Base-by-base conservation (phyloP, 345 rosid species). In the Boechera divaricarpa region DNA sequence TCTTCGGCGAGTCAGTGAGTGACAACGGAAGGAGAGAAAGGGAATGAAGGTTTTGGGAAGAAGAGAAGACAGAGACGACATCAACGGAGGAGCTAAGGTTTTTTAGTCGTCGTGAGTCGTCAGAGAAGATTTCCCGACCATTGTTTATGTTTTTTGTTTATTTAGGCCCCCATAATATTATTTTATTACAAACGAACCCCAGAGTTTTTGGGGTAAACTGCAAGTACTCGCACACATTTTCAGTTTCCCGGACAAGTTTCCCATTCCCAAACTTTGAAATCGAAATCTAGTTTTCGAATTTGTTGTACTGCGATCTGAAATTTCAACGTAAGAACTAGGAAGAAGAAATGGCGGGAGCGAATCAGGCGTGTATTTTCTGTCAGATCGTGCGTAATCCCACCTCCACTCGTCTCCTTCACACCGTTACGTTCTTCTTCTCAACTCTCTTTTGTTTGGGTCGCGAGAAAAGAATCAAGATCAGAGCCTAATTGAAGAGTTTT, bases 301-400 rank as follows among this genome's bases (percentile, higher is more conserved):
- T 44, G 56, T 26, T 5, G 18, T 12, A 24, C 29, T 8, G 48
- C 54, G 59, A 42, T 48, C 69, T 62, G 6, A 60, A 51, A 31
- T 41, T 10, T 11, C 10, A 68, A 10, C 63, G 21, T n/a, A 11
- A 28, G 3, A 39, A 26, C 24, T 5, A 59, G 82, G 47, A 12
- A 63, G 70, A 62, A 38, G 35, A 58, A 73, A 91, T 90, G 98
- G 87, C 88, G 85, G 94, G 83, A 77, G 85, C 82, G 51, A 51
- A 60, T 47, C 36, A 82, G 7, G 73, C 85, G 2, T 91, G 97
- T 63, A 66, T 94, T 63, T 90, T 94, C 88, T 94, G 97, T 73
- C 85, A 84, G 79, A 92, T 88, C 49, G 84, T 85, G 51, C 82
- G 81, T 53, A 76, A 82, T 61, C 74, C 90, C 15, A 61, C 86